Evolutionary conservation across 2,329 filamentous ascomycete species (phyloP).

Genomic region (Colletotrichum sp.): DNA sequence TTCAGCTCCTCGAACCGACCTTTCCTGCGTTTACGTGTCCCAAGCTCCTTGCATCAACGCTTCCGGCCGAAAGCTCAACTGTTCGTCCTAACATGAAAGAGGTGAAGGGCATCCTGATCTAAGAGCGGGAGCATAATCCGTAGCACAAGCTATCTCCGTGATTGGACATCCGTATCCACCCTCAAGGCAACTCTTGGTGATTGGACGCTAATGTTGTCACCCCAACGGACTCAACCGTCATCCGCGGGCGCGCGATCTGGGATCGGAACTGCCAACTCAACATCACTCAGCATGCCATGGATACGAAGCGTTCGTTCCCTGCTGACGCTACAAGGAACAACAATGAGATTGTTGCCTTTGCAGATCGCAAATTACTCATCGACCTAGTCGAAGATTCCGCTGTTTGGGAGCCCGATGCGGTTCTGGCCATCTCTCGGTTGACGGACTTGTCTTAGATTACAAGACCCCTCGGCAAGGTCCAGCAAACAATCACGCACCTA

Average conservation of each 20-base stretch:
- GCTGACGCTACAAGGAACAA: not conserved
- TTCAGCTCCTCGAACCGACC: not conserved
- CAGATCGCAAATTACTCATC: not conserved
- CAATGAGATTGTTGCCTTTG: slow-evolving; percentile 9
- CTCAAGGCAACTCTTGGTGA: not conserved
- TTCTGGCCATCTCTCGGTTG: not conserved
- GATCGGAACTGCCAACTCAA: not conserved
- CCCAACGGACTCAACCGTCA: slow-evolving; percentile 1
- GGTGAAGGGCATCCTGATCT: not conserved
- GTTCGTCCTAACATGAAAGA: not conserved
- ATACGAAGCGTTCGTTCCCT: not conserved
- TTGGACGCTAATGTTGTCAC: not conserved
- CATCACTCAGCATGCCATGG: not conserved
- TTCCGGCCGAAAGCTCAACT: not conserved
- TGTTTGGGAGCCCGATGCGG: not conserved
- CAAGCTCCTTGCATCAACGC: not conserved
- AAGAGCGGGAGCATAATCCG: not conserved
- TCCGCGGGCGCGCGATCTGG: not conserved
- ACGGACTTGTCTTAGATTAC: slow-evolving; percentile 10
- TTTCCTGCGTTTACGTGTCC: not conserved
- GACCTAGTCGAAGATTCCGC: not conserved
- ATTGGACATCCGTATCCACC: not conserved
- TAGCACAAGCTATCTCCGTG: not conserved
- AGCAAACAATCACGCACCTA: not conserved
- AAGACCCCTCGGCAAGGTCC: not conserved